Evolutionary conservation across 805 yeast species (phyloP).

Genomic region (Teunomyces tritomae): DNA sequence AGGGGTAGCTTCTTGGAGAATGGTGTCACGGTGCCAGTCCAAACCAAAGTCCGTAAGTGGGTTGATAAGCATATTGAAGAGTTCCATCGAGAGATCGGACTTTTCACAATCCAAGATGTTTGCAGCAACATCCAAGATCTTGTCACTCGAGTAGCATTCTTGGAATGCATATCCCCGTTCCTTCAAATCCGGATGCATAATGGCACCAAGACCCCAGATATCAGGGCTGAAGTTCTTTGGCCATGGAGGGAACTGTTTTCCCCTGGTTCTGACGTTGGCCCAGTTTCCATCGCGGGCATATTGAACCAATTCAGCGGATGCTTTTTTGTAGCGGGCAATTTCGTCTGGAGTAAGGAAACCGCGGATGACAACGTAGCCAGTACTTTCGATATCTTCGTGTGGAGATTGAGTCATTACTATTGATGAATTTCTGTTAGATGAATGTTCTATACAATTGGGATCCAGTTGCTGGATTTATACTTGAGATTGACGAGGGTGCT

Average conservation of each 20-base stretch:
- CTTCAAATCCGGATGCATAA: slow-evolving; percentile 46
- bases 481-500: background rate
- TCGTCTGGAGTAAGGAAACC: slow-evolving; percentile 42
- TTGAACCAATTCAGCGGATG: slow-evolving; percentile 37
- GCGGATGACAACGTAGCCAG: slow-evolving; percentile 39
- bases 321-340: slow-evolving; percentile 30
- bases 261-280: slow-evolving; percentile 48
- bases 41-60: slow-evolving; percentile 52
- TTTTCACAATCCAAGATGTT: slow-evolving; percentile 42
- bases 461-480: background rate
- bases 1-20: slow-evolving; percentile 44
- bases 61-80: slow-evolving; percentile 51
- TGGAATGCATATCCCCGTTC: slow-evolving; percentile 38
- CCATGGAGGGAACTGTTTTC: slow-evolving; percentile 61
- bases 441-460: no score
- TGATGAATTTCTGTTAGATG: no score
- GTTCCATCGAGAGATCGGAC: slow-evolving; percentile 42
- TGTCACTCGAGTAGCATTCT: slow-evolving; percentile 37
- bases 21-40: slow-evolving; percentile 53
- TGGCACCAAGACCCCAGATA: slow-evolving; percentile 51
- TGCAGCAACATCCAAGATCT: slow-evolving; percentile 36
- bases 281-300: slow-evolving; percentile 47
- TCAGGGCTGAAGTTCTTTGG: slow-evolving; percentile 49
- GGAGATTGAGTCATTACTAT: background rate
- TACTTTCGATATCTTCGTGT: slow-evolving; percentile 29